Conservation (phyloP, 441 rosid genomes). For the Lepidium campestre region DNA sequence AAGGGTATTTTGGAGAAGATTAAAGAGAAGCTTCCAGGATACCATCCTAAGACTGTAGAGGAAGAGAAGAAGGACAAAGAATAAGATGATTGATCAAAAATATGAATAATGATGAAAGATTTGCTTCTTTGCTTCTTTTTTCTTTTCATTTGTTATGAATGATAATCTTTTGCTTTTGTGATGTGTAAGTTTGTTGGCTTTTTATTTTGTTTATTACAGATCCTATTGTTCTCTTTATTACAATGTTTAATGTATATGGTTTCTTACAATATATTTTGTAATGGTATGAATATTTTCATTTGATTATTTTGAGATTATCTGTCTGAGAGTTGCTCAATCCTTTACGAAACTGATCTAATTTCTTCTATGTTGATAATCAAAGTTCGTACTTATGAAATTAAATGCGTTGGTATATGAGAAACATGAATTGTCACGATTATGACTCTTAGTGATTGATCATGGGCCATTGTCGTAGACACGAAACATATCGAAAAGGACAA, state of each 20-base stretch:
- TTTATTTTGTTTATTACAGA: neutral
- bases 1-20: slow-evolving; percentile 80
- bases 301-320: neutral
- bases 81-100: neutral
- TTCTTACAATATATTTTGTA: neutral
- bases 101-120: slow-evolving; percentile 17
- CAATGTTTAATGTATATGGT: slow-evolving; percentile 4
- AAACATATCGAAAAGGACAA: neutral
- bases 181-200: slow-evolving; percentile 20
- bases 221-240: neutral
- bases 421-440: neutral
- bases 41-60: slow-evolving; percentile 57
- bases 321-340: neutral
- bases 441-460: neutral
- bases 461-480: neutral
- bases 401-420: neutral
- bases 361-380: neutral
- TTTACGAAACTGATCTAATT: neutral
- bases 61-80: slow-evolving; percentile 43
- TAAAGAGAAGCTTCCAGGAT: slow-evolving; percentile 84
- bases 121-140: slow-evolving; percentile 1
- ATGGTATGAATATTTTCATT: neutral
- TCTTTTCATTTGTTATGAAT: slow-evolving; percentile 1
- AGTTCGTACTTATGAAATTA: neutral
- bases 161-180: slow-evolving; percentile 27